Evolutionary conservation across 2,329 filamentous ascomycete genomes (phyloP), one percentile per base, ranked within the genome.

Genomic region (Colletotrichum sp.): DNA sequence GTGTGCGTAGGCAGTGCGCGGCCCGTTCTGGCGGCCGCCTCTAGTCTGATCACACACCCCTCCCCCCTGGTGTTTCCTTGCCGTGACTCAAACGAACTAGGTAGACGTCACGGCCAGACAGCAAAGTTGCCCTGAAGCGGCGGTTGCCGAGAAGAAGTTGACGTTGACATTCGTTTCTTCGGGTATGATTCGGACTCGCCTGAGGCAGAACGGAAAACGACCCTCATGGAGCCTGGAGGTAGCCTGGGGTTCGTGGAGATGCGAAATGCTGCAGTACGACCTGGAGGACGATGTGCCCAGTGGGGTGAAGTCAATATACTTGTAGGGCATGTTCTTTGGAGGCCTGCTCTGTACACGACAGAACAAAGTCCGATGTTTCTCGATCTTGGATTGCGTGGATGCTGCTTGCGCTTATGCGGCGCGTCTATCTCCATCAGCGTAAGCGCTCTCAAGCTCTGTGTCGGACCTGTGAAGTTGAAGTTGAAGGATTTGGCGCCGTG

Each of bases 401-500:
- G 60, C 16, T 28, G 43, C 34, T 52, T 55, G 57, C 71, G 65
- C 43, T 59, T 67, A 66, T 69, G 70, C 71, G 34, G 60, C 65
- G 74, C 74, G 74, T 32, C 60, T 76, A 48, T 48, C 16, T 64
- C 26, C 24, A 28, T 57, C 26, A 59, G 55, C 13, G 39, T 72
- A 70, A 65, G 74, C 71, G 71, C 74, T 69, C 64, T 36, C n/a
- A 55, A 63, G n/a, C 61, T 55, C n/a, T 18, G 48, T 34, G 55
- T 43, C 59, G 30, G 28, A 32, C 13, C 39, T 32, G 60, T 55
- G 74, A 71, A 8, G 74, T 76, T 67, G 71, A 64, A 59, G 30
- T 61, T 55, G 65, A 24, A 67, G 65, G 52, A 66, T 71, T 75
- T 75, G 71, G 74, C 60, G 65, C 34, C 65, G 66, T 75, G 71